A percentile compares a stretch with the other conserved stretches of the same genome.
phyloP scores from a whole-genome alignment of 1,284 basidiomycete species.

The Porodaedalea pini region DNA sequence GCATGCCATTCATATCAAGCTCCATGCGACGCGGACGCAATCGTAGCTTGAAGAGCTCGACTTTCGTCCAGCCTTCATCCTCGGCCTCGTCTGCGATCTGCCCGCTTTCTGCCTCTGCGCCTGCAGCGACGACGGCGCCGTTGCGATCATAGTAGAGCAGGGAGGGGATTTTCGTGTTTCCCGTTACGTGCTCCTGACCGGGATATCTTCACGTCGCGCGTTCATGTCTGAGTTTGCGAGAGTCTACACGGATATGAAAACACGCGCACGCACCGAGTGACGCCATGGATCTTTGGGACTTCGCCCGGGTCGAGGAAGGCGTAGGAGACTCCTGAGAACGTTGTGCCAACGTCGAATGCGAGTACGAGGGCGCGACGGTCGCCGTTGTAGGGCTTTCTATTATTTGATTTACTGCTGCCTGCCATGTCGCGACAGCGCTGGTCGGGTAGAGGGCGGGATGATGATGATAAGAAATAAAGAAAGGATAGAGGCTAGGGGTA shows the following conservation, averaged over 20 bases:
- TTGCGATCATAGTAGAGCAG: constrained; percentile 65
- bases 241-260: constrained; percentile 7
- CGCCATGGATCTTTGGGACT: constrained; percentile 68
- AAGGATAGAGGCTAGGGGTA: neutral
- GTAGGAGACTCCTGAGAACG: constrained; percentile 73
- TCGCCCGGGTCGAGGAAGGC: constrained; percentile 71
- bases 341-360: constrained; percentile 73
- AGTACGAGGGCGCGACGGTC: constrained; percentile 60
- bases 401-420: constrained; percentile 31
- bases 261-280: constrained; percentile 51
- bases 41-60: constrained; percentile 75
- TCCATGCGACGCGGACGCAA: constrained; percentile 71
- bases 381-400: constrained; percentile 69
- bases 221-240: neutral
- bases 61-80: constrained; percentile 69
- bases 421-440: constrained; percentile 2
- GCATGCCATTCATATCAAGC: constrained; percentile 77
- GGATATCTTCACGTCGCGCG: constrained; percentile 51
- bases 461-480: constrained; percentile 8
- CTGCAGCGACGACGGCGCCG: constrained; percentile 63
- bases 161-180: constrained; percentile 77
- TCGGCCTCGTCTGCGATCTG: constrained; percentile 60
- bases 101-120: constrained; percentile 66
- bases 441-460: neutral
- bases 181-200: constrained; percentile 78